phyloP scores from a whole-genome alignment of 2,329 filamentous ascomycete genomes.

The Penicillium sp. region DNA sequence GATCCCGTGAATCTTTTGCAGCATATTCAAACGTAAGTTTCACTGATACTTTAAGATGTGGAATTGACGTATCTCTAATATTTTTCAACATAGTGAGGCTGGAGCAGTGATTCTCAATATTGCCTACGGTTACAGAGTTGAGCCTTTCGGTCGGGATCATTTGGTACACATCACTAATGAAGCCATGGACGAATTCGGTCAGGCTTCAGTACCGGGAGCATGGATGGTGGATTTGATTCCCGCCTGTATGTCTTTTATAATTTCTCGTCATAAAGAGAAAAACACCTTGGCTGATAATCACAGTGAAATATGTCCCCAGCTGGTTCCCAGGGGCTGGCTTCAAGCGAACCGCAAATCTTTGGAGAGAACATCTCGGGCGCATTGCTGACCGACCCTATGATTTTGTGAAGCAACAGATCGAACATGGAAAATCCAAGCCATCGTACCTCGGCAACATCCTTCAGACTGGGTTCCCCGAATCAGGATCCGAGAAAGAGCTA shows the following conservation, averaged over 20 bases:
- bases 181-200: slow-evolving; percentile 42
- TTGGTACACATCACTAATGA: slow-evolving; percentile 44
- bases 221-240: slow-evolving; percentile 50
- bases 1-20: slow-evolving; percentile 38
- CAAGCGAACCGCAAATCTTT: slow-evolving; percentile 26
- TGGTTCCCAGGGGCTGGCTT: slow-evolving; percentile 49
- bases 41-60: too few species aligned
- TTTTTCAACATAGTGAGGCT: slow-evolving; percentile 29
- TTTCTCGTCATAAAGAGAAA: too few species aligned
- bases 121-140: slow-evolving; percentile 48
- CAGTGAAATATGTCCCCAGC: slow-evolving; percentile 42
- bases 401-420: slow-evolving; percentile 17
- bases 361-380: too few species aligned
- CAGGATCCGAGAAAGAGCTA: slow-evolving; percentile 26
- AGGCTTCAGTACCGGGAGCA: slow-evolving; percentile 42
- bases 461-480: too few species aligned
- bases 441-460: slow-evolving; percentile 8
- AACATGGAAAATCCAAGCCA: slow-evolving; percentile 1
- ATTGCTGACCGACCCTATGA: slow-evolving; percentile 42
- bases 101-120: slow-evolving; percentile 45
- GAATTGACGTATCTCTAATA: too few species aligned
- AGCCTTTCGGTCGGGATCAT: slow-evolving; percentile 40
- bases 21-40: slow-evolving; percentile 45
- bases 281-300: not conserved
- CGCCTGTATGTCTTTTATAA: slow-evolving; percentile 30